phyloP scores from a whole-genome alignment of 2,329 filamentous ascomycete species.

The Calonectria montana region DNA sequence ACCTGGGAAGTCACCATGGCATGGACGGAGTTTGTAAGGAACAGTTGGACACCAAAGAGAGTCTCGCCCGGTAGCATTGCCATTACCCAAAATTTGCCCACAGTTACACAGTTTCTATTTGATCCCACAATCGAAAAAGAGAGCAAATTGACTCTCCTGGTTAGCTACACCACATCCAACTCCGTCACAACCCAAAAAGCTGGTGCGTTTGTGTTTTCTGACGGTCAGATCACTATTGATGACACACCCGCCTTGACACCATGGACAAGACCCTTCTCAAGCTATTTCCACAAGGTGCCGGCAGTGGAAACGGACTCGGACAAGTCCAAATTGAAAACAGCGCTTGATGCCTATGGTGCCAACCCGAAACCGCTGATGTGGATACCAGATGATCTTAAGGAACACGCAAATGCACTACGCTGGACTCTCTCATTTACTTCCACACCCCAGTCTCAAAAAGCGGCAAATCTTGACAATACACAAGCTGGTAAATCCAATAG shows the following conservation, averaged over 20 bases:
- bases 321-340: neutral
- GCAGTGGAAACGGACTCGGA: neutral
- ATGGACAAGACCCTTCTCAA: neutral
- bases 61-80: neutral
- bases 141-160: neutral
- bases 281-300: neutral
- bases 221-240: neutral
- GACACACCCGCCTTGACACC: too few species aligned
- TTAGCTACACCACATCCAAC: neutral
- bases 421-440: neutral
- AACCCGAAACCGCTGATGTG: neutral
- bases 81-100: neutral
- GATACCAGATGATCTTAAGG: neutral
- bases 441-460: neutral
- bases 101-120: neutral
- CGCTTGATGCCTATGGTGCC: neutral
- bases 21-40: slow-evolving; percentile 7
- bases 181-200: neutral
- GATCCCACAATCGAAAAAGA: neutral
- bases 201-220: neutral
- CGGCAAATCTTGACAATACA: neutral
- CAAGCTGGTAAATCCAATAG: neutral
- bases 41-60: neutral
- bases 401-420: neutral
- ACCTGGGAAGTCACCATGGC: neutral